Base-by-base conservation (phyloP, 1,284 basidiomycete genomes). In the Papiliotrema flavescens region DNA sequence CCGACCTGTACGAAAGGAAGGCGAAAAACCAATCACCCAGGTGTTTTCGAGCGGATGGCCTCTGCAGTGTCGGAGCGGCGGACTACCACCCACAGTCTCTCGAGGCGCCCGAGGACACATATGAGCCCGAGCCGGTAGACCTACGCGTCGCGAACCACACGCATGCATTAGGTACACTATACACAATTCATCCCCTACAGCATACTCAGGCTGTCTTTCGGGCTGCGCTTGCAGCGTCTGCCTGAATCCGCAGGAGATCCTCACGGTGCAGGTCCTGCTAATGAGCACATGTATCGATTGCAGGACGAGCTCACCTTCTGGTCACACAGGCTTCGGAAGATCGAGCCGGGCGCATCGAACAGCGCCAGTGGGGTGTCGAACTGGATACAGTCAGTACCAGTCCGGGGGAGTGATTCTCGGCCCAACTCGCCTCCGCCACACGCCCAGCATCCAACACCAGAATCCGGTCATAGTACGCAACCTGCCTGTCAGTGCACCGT, bases 401-500 rank as follows among this genome's bases (percentile, higher is more conserved):
- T 22, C 14, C 9, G 32, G 22, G 14, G 19, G 13, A 15, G 45
- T 26, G 26, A 34, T 34, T 23, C 19, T 9, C 8, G 13, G n/a
- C n/a, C n/a, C n/a, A n/a, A 51, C 49, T 46, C 26, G 53, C 53
- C 39, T 67, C 68, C 1, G 50, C 58, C 13, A 71, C 57, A 11
- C 52, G 32, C 8, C 72, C 72, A 0, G 58, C 57, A 42, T 71
- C 64, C 59, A 74, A 63, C 28, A 74, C 70, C 11, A 74, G 59
- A 23, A 74, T 64, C 4, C 65, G 61, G 57, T 74, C 70, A 54
- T 68, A 74, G 28, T 58, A 67, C 6, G 69, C 62, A 49, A 91
- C 8, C 88, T 79, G 72, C 86, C 85, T 0, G 86, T 45, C 84
- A 87, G 15, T 88, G 74, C 28, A 88, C 42, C 49, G 22, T 0